These are phyloP conservation scores for Diutina sp. DNA, from an alignment of 1,139 yeast species.

Conservation along the genomic window DNA sequence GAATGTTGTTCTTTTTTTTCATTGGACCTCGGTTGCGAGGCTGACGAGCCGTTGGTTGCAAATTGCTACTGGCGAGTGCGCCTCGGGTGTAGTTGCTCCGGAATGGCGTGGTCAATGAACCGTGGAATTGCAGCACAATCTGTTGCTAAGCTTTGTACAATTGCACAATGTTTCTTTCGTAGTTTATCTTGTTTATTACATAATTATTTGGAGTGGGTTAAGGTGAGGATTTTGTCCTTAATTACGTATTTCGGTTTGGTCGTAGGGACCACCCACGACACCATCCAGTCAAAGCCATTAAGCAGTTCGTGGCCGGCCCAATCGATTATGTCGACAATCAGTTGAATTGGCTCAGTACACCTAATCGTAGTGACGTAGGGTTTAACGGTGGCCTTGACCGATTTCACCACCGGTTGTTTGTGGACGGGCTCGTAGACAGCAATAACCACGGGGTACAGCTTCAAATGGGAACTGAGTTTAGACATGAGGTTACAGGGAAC, in stretches of 20 bases:
- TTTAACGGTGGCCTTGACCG: neutral
- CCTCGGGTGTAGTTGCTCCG: neutral
- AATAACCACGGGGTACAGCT: too few species aligned
- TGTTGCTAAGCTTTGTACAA: too few species aligned
- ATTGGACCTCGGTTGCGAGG: neutral
- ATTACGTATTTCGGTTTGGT: neutral
- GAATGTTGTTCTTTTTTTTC: too few species aligned
- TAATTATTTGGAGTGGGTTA: neutral
- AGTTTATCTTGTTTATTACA: too few species aligned
- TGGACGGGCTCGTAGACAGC: neutral
- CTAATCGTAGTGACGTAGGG: neutral
- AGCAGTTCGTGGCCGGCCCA: neutral
- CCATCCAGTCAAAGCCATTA: neutral
- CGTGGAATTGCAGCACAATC: too few species aligned
- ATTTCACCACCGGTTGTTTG: neutral
- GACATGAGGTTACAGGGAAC: too few species aligned
- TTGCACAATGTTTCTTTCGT: too few species aligned
- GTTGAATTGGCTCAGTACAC: neutral
- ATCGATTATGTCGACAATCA: neutral
- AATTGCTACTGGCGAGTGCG: neutral
- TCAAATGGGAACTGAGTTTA: too few species aligned
- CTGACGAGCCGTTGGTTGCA: neutral
- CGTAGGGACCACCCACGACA: neutral
- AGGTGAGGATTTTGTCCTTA: neutral
- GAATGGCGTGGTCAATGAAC: neutral